Evolutionary conservation across 495 filamentous ascomycete species (phyloP), one percentile per base, ranked within the genome.

Genomic region (Hypoxylon lienhwacheense): DNA sequence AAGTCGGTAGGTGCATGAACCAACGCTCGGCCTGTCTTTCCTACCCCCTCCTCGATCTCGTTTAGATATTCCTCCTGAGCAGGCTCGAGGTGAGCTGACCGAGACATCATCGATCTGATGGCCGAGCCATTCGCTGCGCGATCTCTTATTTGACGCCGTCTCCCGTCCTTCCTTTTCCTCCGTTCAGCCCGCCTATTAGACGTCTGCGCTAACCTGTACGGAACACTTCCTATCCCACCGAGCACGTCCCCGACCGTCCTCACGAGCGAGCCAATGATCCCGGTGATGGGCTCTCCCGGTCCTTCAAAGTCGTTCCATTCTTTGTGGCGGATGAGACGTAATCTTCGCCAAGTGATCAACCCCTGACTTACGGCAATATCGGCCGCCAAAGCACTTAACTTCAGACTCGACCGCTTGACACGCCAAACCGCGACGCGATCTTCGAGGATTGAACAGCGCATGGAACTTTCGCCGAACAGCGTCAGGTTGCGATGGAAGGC

Each of bases 301-400:
- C 87, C 87, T 46, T 86, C 85, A 53, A 88, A 90, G 59, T 89
- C 87, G 51, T 89, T 89, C 86, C 86, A 90, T 54, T 89, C 85
- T 25, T 77, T 77, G 51, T 88, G 85, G 22, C 87, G 72, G 2
- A 86, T 57, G 14, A 89, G 69, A 32, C 81, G 75, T n/a, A 95
- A 67, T 44, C 85, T 79, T 36, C 79, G 79, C 78, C 80, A 85
- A 15, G 77, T 74, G 31, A 90, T 63, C 40, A 79, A 76, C 29
- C 78, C 76, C 54, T 75, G 71, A 41, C 82, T 70, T 0, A 87
- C 77, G 2, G 87, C 63, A 6, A 88, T 52, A 41, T 87, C 76
- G 0, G 87, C 87, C 0, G 87, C 90, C 17, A 89, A 44, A 0
- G 85, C 74, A 36, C 80, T 85, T 1, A 95, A 64, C 35, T 76